Conservation (phyloP, 352 stramenopile species). For the Plasmopara muralis region DNA sequence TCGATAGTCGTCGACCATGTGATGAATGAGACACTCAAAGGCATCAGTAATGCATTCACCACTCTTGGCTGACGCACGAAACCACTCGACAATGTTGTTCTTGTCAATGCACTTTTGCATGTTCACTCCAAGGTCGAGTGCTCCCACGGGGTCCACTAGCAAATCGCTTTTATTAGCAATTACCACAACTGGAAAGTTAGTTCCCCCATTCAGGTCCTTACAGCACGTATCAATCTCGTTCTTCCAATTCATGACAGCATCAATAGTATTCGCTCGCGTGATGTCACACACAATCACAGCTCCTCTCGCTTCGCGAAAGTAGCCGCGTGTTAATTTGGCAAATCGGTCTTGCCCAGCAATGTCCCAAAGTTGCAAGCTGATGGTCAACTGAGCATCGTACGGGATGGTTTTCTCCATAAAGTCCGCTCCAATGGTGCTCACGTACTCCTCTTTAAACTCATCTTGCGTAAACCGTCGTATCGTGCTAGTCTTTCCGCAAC, state of each 20-base stretch:
- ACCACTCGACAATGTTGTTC: conserved; percentile 76
- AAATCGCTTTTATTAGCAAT: conserved; percentile 86
- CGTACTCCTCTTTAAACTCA: conserved; percentile 76
- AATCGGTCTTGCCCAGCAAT: conserved; percentile 86
- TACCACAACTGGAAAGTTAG: conserved; percentile 65
- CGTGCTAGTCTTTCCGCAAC: conserved; percentile 84
- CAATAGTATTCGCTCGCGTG: conserved; percentile 77
- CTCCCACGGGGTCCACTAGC: conserved; percentile 54
- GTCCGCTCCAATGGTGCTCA: conserved; percentile 82
- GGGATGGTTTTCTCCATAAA: conserved; percentile 80
- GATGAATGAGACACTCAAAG: conserved; percentile 52
- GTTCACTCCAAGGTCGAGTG: conserved; percentile 65
- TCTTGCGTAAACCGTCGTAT: conserved; percentile 69
- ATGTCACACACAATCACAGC: conserved; percentile 86
- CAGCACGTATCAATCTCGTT: conserved; percentile 66
- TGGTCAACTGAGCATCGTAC: conserved; percentile 43
- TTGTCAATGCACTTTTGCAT: conserved; percentile 80
- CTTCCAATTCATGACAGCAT: conserved; percentile 82
- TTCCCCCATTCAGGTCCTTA: conserved; percentile 34
- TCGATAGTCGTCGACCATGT: conserved; percentile 50
- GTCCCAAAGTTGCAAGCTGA: conserved; percentile 84
- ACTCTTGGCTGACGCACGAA: conserved; percentile 65
- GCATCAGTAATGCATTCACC: conserved; percentile 54
- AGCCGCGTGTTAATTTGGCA: conserved; percentile 81
- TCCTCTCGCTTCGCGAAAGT: conserved; percentile 76